These are phyloP conservation scores for Zymoseptoria passerinii DNA, from an alignment of 2,329 filamentous ascomycete genomes.

Conservation along the genomic window DNA sequence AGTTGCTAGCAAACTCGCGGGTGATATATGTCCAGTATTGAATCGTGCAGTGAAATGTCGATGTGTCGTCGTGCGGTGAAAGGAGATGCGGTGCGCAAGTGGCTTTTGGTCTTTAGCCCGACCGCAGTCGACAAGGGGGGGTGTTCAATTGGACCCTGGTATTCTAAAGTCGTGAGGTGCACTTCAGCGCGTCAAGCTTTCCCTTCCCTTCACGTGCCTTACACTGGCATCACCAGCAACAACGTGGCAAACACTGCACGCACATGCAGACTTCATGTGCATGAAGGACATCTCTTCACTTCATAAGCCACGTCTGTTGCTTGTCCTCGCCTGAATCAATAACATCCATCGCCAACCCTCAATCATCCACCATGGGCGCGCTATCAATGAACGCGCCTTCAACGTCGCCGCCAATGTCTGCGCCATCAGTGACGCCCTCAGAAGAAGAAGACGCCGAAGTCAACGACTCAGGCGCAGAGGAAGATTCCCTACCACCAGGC, in stretches of 20 bases:
- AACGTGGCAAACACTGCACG: background rate
- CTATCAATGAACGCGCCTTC: background rate
- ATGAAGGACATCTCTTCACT: background rate
- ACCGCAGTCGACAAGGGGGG: background rate
- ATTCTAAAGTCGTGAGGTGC: too few species aligned
- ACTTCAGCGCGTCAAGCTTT: background rate
- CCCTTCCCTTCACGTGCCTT: background rate
- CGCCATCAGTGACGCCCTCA: background rate
- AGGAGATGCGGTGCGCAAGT: background rate
- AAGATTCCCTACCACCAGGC: slow-evolving; percentile 7
- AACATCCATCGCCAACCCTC: slow-evolving; percentile 1
- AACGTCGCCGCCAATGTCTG: background rate
- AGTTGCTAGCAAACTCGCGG: background rate
- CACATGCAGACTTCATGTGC: background rate
- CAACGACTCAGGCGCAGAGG: slow-evolving; percentile 18
- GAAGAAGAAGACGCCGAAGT: slow-evolving; percentile 6
- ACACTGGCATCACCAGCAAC: background rate
- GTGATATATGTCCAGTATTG: background rate
- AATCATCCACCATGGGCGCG: slow-evolving; percentile 7
- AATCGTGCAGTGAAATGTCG: background rate
- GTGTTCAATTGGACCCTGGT: background rate
- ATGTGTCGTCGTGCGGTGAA: background rate
- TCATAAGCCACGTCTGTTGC: slow-evolving; percentile 1
- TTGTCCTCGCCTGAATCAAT: background rate
- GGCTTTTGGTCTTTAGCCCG: background rate